Evolutionary conservation across 768 basidiomycete genomes (phyloP), one percentile per base, ranked within the genome.

Genomic region (Leucocoprinus leucothites): DNA sequence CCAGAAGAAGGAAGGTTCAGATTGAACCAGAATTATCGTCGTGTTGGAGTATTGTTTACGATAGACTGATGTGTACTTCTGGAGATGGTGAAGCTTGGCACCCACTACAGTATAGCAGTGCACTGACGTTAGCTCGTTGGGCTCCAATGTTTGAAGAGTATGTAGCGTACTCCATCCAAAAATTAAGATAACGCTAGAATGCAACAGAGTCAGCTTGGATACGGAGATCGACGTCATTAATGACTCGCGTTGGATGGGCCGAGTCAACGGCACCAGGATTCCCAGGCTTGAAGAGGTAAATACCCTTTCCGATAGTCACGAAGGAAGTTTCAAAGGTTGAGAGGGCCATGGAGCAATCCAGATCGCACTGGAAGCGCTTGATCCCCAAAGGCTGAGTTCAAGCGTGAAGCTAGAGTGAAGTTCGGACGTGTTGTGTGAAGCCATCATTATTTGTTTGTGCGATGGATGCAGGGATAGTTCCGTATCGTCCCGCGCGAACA

Each of bases 121-220:
- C 21, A 40, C 40, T 46, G 46, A 2, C 16, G 21, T 16, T 22
- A 19, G 2, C 11, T 31, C 31, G 31, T 31, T 31, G n/a, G n/a
- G 31, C 31, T 31, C 11, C 31, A n/a, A 4, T 34, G 9, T 28
- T 24, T 19, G 1, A 18, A 14, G 26, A 51, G 53, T 22, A n/a
- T 71, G n/a, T n/a, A n/a, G n/a, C 76, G 31, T 38, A 79, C 77
- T 74, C 78, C 78, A 78, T 57, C 76, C 73, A 58, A 77, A 78
- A 25, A 76, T 64, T 11, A 80, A 50, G 42, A 78, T 72, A 13
- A 78, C 54, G 1, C 77, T 78, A 26, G 1, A 53, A 28, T 2
- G 18, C 24, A 4, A 16, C n/a, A 5, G 5, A 16, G 22, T 51
- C 25, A 51, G 40, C 16, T 43, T n/a, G 26, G 1, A 1, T 18